Evolutionary conservation across 108 stramenopile species (phyloP), one percentile per base, ranked within the genome.

Genomic region (Skeletonema potamos): DNA sequence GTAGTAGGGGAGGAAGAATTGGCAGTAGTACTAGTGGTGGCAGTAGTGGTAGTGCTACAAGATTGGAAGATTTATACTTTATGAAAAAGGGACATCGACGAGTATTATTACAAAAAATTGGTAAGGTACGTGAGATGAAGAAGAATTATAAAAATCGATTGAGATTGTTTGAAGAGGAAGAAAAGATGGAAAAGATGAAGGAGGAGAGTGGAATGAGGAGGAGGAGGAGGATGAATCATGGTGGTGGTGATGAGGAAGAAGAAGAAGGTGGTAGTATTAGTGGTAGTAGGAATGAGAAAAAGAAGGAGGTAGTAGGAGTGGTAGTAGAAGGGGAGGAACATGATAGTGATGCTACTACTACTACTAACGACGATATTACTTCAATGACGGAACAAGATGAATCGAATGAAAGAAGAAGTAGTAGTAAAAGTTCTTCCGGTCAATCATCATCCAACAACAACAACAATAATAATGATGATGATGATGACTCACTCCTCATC

Each of bases 51-150:
- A 8, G 48, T 51, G 5, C 8, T 22, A 24, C 20, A 2, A 4
- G 22, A 51, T 51, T 51, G 54, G 74, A 64, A 27, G 79, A 80
- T 33, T 33, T 80, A 9, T 34, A 56, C 22, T 80, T 80, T 61
- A 80, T 80, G 79, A 80, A 80, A 28, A 80, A 71, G 62, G 79
- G 70, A 8, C 79, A 80, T 33, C 10, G 68, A 13, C 51, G 79
- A 26, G 79, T 66, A 1, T 29, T 80, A 48, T 34, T 43, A 4
- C 54, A 60, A 33, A 60, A 60, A 27, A 33, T 70, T 51, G 48
- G 48, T 0, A 51, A 51, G 48, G 22, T 51, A 22, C 5, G 48
- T 8, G 48, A 51, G 48, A 51, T 51, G 48, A 51, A 51, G 48
- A n/a, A 20, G 18, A 51, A 51, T 51, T 4, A 0, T 0, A 22